Evolutionary conservation across 345 rosid genomes (phyloP).

Genomic region (Capsella bursapastoris): DNA sequence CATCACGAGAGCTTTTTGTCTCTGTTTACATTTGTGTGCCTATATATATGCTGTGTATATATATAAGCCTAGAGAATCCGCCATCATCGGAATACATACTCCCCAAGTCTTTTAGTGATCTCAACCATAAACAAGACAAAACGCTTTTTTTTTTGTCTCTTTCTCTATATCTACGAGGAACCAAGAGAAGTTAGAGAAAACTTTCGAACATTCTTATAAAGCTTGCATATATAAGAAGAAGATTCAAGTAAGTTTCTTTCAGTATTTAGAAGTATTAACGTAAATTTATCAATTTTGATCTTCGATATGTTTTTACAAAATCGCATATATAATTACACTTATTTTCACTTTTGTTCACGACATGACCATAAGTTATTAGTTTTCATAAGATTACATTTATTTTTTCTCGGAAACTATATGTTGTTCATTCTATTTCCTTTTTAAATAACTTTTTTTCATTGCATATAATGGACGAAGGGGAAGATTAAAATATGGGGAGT

Average conservation of each 20-base stretch:
- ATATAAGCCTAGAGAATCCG: slow-evolving; percentile 42
- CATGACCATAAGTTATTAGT: background rate
- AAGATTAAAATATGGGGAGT: background rate
- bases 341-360: background rate
- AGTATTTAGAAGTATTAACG: background rate
- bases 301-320: slow-evolving; percentile 6
- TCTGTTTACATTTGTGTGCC: slow-evolving; percentile 38
- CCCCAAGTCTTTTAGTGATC: slow-evolving; percentile 32
- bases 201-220: slow-evolving; percentile 6
- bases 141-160: slow-evolving; percentile 44
- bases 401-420: slow-evolving; percentile 12
- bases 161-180: slow-evolving; percentile 30
- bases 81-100: slow-evolving; percentile 20
- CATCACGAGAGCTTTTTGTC: slow-evolving; percentile 44
- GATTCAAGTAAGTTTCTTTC: slow-evolving; percentile 40
- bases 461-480: background rate
- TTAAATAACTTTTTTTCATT: slow-evolving; percentile 4
- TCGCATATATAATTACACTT: background rate
- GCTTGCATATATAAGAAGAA: slow-evolving; percentile 30
- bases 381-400: background rate
- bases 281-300: background rate
- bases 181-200: background rate
- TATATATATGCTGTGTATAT: slow-evolving; percentile 30
- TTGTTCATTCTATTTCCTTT: background rate
- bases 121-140: slow-evolving; percentile 38